Percentiles rank a stretch among this genome's conserved stretches.
phyloP scores from a whole-genome alignment of 345 rosid species.

The Citrus australasica region DNA sequence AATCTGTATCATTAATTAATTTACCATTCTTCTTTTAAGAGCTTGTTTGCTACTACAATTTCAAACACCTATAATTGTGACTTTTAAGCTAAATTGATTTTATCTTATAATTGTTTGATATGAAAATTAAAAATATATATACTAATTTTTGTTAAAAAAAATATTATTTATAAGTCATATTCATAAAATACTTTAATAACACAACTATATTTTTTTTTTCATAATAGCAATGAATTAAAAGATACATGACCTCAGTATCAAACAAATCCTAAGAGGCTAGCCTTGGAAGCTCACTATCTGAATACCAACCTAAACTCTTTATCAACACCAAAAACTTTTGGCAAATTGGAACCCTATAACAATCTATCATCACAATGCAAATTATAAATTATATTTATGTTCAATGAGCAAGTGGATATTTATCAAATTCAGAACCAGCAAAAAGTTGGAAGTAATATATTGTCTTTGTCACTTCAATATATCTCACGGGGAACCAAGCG shows the following conservation, averaged over 20 bases:
- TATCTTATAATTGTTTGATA: too few species aligned
- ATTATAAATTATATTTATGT: too few species aligned
- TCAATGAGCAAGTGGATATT: not conserved
- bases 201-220: too few species aligned
- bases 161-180: too few species aligned
- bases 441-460: not conserved
- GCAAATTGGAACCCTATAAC: not conserved
- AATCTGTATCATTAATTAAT: not conserved
- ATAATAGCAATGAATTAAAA: too few species aligned
- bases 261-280: not conserved
- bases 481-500: not conserved
- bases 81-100: too few species aligned
- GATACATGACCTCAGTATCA: accelerated
- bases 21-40: too few species aligned
- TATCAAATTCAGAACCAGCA: not conserved
- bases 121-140: too few species aligned
- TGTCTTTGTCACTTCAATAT: not conserved
- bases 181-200: too few species aligned
- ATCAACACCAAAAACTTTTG: not conserved
- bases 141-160: too few species aligned
- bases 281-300: not conserved
- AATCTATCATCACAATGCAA: not conserved
- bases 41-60: too few species aligned
- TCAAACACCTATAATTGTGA: too few species aligned
- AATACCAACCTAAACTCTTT: not conserved